Base-by-base conservation (phyloP, 345 rosid species). In the Lumnitzera racemosa region DNA sequence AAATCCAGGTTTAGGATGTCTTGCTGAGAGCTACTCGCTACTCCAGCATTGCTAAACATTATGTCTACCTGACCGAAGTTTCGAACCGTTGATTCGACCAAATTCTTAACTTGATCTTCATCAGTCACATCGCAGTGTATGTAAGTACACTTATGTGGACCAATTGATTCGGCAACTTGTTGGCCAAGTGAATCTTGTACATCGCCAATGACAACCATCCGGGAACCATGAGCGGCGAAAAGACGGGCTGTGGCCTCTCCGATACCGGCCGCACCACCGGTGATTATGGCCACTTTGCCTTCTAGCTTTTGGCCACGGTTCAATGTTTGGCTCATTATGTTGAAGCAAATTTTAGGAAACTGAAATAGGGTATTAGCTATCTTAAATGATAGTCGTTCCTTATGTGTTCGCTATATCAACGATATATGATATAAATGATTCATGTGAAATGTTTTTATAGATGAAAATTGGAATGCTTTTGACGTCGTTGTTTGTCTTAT, bases 251-350 rank as follows among this genome's bases (percentile, higher is more conserved):
- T 61, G 16, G 36, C 64, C 55, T 66, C 64, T 11, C 70, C 71
- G 16, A 66, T 66, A 51, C 71, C 71, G 14, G 59, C 48, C 0
- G 67, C 61, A 13, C 71, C 75, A 2, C 71, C 75, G 10, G 75
- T 71, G 49, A 71, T 43, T 24, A 71, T 58, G 14, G 70, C 75
- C 66, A 70, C 71, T 41, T 70, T 57, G 58, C 57, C 64, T 8
- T 51, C 50, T 0, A 72, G 71, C 64, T 57, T 70, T 29, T 6
- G 36, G 36, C 36, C 36, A 3, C 7, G 36, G 36, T 29, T 29
- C 36, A 29, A 29, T 29, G 36, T 3, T 29, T 29, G 36, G 36
- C 36, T 29, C 36, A 29, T 29, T 6, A 6, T 29, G 7, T 3
- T 3, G 7, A 29, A 6, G 36, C 3, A 29, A 29, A 6, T 29